Evolutionary conservation across 345 rosid genomes (phyloP), one percentile per base, ranked within the genome.

Genomic region (Corchorus capsularis): DNA sequence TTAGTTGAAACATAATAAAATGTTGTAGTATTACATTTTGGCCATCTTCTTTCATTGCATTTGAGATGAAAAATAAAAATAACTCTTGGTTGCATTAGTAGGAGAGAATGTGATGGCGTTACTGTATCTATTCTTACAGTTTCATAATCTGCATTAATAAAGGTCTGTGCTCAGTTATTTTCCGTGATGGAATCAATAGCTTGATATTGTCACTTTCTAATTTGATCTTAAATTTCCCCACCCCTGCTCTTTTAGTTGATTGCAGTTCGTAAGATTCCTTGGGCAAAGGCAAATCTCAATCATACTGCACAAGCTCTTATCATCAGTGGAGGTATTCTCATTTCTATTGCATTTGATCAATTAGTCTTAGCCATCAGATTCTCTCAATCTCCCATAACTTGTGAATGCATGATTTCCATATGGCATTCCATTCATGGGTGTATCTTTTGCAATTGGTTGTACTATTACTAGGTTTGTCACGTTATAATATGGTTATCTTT

Each of bases 231-330:
- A 14, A 6, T 64, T 19, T 6, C 60, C 50, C 60, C 27, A 34
- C 8, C 4, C 54, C 20, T 56, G 16, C 45, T 27, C 75, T 68
- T 57, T 73, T 89, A 91, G 93, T 75, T 91, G 80, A 41, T 47
- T 50, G 89, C 82, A 4, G 85, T 77, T 61, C 92, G 93, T 57
- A 43, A 61, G 79, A 59, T 87, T 77, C 96, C 93, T 39, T 91
- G 93, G 96, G 96, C 96, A 64, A 89, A 86, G 83, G 87, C 90
- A 19, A 91, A 91, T 81, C 88, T 91, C 70, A 91, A 91, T 77
- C 83, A 89, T 73, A 86, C 89, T 71, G 93, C 88, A 69, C 96
- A 91, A 80, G 89, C 96, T 54, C 93, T 91, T 27, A 80, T 91
- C 71, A 85, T 89, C 78, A 86, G 87, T 13, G 87, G 79, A 79